Base-by-base conservation (phyloP, 176 grass and related monocot genomes). In the Elaeis guineensis region DNA sequence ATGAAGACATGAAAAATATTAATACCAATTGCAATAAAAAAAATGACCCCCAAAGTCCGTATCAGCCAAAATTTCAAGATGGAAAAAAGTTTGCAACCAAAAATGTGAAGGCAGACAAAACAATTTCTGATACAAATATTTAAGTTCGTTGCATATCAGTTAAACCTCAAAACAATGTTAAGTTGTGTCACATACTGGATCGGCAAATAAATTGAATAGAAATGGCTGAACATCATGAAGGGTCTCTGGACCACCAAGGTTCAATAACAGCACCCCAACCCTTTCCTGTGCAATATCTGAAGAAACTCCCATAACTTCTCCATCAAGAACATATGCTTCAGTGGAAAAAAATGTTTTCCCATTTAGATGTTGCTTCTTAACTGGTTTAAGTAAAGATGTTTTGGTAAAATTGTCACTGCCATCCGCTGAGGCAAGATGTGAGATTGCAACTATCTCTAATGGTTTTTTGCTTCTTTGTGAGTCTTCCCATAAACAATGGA, bases 151-250 rank as follows among this genome's bases (percentile, higher is more conserved):
- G 5, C 28, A 30, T 6, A 30, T 17, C 0, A 64, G 3, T 20
- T 5, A 66, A 66, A 30, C 5, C 28, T 30, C 5, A 30, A 30
- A 30, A 5, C 5, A 30, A 30, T 30, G 28, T 6, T 50, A 52
- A 78, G 21, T 5, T 52, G 35, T 22, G 48, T 67, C 24, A 76
- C 76, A 56, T 79, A 98, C 93, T 25, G 93, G 81, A 78, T 98
- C 93, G 51, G 84, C 88, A 77, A 98, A 98, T 24, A 98, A 66
- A 69, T 98, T 98, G 84, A 83, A 98, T 17, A 98, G 55, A 72
- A 98, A 98, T 52, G 93, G 93, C 49, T 98, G 93, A 78, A 98
- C 93, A 78, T 98, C 93, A 14, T 89, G 69, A 14, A 92, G 88
- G 52, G 79, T 89, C 30, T 92, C 84, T 39, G 93, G 93, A 19